Conservation (phyloP, 2,329 filamentous ascomycete species). For the Ascochyta lentis region DNA sequence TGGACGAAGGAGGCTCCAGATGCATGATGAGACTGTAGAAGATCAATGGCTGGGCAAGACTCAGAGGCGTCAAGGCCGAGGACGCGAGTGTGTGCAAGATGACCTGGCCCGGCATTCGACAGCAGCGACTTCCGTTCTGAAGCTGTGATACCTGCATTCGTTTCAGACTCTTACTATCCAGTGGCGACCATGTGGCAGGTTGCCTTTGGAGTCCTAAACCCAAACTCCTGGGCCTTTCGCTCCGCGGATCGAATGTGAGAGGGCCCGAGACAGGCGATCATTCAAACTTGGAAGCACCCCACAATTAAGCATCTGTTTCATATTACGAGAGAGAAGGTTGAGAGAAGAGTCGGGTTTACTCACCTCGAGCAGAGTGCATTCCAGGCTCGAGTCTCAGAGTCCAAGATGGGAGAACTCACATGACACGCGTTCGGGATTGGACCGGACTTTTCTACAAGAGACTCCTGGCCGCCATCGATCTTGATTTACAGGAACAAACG, state of each 20-base stretch:
- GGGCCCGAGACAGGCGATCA: background rate
- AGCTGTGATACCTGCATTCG: background rate
- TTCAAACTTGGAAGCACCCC: background rate
- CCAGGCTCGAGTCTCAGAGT: background rate
- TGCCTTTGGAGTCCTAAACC: background rate
- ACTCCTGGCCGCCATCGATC: background rate
- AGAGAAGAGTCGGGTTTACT: background rate
- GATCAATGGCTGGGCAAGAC: background rate
- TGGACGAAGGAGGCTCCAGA: too few species aligned
- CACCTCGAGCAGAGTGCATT: background rate
- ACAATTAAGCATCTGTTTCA: background rate
- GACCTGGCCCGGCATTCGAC: background rate
- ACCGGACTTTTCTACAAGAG: background rate
- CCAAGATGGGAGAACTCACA: background rate
- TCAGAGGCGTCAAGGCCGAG: background rate
- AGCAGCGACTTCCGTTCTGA: background rate
- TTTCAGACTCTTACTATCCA: background rate
- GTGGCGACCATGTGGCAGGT: background rate
- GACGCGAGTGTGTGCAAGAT: background rate
- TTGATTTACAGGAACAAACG: background rate
- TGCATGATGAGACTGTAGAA: too few species aligned
- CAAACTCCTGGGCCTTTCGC: background rate
- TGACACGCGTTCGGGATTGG: background rate
- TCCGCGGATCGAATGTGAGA: background rate
- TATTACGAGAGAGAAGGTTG: background rate